Percentiles rank a stretch among this genome's conserved stretches.
Conservation (phyloP, 495 filamentous ascomycete genomes). For the Neurospora sublineolata region DNA sequence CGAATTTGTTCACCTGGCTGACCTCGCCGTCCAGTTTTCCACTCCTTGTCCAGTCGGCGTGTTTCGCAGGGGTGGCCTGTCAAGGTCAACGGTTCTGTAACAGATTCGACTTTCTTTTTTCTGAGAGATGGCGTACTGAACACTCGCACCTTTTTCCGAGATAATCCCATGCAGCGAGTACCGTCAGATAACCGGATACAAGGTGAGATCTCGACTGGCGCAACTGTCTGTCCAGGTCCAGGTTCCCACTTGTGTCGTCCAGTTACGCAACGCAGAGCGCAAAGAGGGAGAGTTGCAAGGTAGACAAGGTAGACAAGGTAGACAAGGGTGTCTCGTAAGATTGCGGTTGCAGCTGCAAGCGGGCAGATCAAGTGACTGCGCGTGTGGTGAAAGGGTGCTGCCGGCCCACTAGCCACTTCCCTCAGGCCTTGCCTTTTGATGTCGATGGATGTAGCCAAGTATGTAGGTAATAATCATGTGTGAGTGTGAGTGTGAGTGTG, state of each 20-base stretch:
- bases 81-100: background rate
- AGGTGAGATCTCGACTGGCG: background rate
- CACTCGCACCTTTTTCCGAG: background rate
- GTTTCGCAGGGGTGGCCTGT: background rate
- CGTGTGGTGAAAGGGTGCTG: conserved; percentile 10
- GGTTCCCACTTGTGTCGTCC: conserved; percentile 3
- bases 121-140: background rate
- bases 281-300: background rate
- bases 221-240: background rate
- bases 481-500: background rate
- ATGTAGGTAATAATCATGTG: background rate
- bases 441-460: background rate
- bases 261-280: conserved; percentile 2
- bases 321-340: conserved; percentile 13
- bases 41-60: background rate
- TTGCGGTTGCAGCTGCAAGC: conserved; percentile 19
- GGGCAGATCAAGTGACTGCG: conserved; percentile 21
- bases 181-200: background rate
- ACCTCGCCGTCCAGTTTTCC: background rate
- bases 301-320: conserved; percentile 8
- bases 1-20: background rate
- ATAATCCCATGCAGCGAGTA: background rate
- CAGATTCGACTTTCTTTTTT: background rate
- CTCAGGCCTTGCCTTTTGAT: background rate
- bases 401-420: background rate